Percentiles rank a stretch among this genome's conserved stretches.
These are phyloP conservation scores for Nidularia pulvinata DNA, from an alignment of 768 basidiomycete species.

Conservation along the genomic window DNA sequence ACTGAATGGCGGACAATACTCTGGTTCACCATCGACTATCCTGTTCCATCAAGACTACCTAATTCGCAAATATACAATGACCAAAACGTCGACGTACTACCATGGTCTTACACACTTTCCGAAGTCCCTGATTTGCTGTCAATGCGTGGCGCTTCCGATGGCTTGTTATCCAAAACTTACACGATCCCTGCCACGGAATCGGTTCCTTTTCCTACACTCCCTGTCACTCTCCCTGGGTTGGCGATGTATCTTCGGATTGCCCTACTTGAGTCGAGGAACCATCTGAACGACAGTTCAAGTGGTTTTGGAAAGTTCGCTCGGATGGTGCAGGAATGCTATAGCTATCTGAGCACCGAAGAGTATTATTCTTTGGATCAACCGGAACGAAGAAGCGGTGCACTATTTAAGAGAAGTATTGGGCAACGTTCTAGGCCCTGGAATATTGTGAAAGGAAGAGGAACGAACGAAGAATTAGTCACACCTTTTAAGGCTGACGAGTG, in stretches of 20 bases:
- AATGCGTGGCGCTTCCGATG: constrained; percentile 57
- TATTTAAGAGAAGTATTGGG: constrained; percentile 65
- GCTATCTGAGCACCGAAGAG: constrained; percentile 34
- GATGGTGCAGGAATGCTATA: constrained; percentile 65
- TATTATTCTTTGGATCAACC: constrained; percentile 19
- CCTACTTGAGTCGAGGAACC: constrained; percentile 65
- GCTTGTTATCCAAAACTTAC: constrained; percentile 65
- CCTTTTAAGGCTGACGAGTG: constrained; percentile 80
- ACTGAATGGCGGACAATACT: constrained; percentile 73
- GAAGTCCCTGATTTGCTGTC: constrained; percentile 55
- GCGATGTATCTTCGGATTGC: constrained; percentile 76
- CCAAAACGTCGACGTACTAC: constrained; percentile 64
- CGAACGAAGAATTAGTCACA: constrained; percentile 81
- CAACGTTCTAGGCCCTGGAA: constrained; percentile 39
- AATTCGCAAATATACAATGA: constrained; percentile 48
- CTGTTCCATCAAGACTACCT: constrained; percentile 45
- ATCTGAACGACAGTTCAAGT: constrained; percentile 56
- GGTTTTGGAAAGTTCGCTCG: constrained; percentile 69
- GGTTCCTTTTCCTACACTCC: constrained; percentile 69
- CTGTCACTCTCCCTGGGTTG: constrained; percentile 74
- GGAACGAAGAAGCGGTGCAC: constrained; percentile 44
- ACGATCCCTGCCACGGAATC: constrained; percentile 61
- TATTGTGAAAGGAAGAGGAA: constrained; percentile 32
- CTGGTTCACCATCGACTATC: constrained; percentile 78
- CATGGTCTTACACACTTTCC: constrained; percentile 70